Base-by-base conservation (phyloP, 106 monocot genomes). In the Acanthochlamys bracteata region DNA sequence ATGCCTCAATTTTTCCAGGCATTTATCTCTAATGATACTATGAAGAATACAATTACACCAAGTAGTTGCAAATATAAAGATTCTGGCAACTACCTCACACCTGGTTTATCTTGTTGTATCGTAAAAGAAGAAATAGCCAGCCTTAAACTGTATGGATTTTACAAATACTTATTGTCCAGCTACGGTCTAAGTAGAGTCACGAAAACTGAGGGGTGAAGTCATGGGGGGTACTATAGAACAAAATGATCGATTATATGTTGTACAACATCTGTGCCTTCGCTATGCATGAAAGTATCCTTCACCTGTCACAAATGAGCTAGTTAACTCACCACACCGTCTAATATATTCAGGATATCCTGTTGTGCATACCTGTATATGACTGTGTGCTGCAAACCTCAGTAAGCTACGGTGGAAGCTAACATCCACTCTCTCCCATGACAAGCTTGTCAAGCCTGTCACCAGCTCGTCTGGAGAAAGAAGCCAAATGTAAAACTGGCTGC, bases 341-440 rank as follows among this genome's bases (percentile, higher is more conserved):
- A 2, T 4, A 49, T 9, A 49, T 49, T 14, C 2, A 49, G 12
- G 15, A 12, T 2, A 49, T 17, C 49, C 12, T 49, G 15, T 55
- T 55, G 27, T 6, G 51, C 7, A 45, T 10, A 98, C 96, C 96
- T 98, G 96, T 74, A 98, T 98, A n/a, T 80, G 65, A 68, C 88
- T 92, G 65, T 98, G 96, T 65, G 96, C 91, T 45, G 88, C 88
- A 55, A 79, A 80, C 57, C 85, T 76, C 64, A 67, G 71, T 47
- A 39, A 78, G 75, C 83, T 66, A 39, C 57, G 73, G 47, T 85
- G 83, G 62, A 98, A 98, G 68, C 96, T 98, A 24, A 98, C 96
- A 71, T 98, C 96, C 20, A 98, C 88, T 64, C 74, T 98, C 78
- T 92, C 88, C 96, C 96, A 98, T 24, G 96, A 85, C 64, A 98